phyloP scores from a whole-genome alignment of 129 eudicot species.

The Lactuca sativa region DNA sequence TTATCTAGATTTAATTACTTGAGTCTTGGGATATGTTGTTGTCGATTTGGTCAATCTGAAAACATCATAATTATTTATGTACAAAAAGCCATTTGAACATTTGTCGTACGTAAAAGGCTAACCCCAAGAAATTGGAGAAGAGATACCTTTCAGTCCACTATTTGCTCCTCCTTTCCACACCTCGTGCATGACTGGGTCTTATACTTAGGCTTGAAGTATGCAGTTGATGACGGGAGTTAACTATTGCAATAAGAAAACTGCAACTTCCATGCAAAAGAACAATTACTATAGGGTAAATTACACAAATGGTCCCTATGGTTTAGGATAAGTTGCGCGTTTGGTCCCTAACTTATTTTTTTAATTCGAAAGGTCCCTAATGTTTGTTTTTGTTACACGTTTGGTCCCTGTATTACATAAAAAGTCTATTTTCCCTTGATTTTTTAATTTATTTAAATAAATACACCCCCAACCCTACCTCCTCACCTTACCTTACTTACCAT shows the following conservation, averaged over 20 bases:
- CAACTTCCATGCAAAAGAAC: background rate
- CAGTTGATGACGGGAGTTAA: background rate
- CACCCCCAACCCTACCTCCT: too few relatives aligned
- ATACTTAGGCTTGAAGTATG: background rate
- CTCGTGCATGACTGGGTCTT: background rate
- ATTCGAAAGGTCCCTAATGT: too few relatives aligned
- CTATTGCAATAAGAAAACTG: background rate
- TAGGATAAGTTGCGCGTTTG: too few relatives aligned
- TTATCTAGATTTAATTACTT: background rate
- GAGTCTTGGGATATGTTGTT: background rate
- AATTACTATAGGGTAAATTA: too few relatives aligned
- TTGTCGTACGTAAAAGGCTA: background rate
- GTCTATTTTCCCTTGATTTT: too few relatives aligned
- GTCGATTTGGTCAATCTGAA: background rate
- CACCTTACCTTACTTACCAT: too few relatives aligned
- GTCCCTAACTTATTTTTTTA: too few relatives aligned
- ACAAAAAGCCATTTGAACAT: background rate
- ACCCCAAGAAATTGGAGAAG: slow-evolving; percentile 8
- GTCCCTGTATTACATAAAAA: too few relatives aligned
- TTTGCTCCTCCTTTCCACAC: background rate
- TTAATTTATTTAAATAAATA: too few relatives aligned
- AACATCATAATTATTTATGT: background rate
- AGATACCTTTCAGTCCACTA: background rate
- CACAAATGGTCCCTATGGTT: too few relatives aligned
- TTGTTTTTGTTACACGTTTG: too few relatives aligned